A percentile compares a stretch with the other conserved stretches of the same genome.
These are phyloP conservation scores for Suhomyces chickasaworum DNA, from an alignment of 1,139 yeast species.

Conservation along the genomic window DNA sequence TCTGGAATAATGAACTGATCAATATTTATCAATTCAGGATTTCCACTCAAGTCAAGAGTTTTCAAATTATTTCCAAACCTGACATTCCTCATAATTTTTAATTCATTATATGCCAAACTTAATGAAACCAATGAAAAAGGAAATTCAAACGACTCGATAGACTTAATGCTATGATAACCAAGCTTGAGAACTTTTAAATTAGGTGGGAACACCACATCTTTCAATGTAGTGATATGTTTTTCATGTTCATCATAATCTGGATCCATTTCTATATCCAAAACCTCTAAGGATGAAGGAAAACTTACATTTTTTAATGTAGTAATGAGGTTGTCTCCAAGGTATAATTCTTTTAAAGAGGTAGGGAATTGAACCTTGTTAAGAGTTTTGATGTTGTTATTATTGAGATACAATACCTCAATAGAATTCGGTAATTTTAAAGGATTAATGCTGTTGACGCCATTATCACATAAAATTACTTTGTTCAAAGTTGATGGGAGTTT, in stretches of 20 bases:
- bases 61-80: constrained; percentile 39
- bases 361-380: constrained; percentile 49
- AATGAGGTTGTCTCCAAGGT: constrained; percentile 46
- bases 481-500: constrained; percentile 39
- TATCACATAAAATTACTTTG: constrained; percentile 38
- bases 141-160: constrained; percentile 44
- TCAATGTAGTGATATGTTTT: constrained; percentile 45
- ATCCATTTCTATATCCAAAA: constrained; percentile 47
- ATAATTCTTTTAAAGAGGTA: constrained; percentile 35
- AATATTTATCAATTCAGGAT: constrained; percentile 41
- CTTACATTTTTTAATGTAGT: constrained; percentile 49
- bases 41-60: constrained; percentile 45
- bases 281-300: constrained; percentile 42
- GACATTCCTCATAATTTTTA: constrained; percentile 40
- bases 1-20: constrained; percentile 45
- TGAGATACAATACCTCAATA: constrained; percentile 40
- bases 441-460: constrained; percentile 50
- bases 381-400: constrained; percentile 48
- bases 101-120: constrained; percentile 44
- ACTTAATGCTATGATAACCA: constrained; percentile 45
- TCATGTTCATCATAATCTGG: constrained; percentile 46
- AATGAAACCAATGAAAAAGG: constrained; percentile 36
- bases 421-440: constrained; percentile 48
- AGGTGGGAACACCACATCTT: constrained; percentile 46
- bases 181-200: constrained; percentile 38